Evolutionary conservation across 495 filamentous ascomycete genomes (phyloP), one percentile per base, ranked within the genome.

Genomic region (Aspergillus cristatus): DNA sequence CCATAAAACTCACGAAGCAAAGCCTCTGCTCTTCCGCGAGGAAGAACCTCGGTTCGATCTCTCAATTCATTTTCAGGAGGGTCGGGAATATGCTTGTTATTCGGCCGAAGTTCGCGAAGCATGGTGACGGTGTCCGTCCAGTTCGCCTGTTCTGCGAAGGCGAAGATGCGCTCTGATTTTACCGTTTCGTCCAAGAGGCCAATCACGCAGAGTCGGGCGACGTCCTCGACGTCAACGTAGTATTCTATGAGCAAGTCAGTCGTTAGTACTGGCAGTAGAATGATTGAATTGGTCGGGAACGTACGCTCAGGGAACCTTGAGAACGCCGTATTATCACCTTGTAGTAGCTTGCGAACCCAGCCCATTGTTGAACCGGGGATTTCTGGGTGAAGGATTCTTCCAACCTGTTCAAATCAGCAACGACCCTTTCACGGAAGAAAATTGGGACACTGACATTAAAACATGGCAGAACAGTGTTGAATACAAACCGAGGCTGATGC

Each of bases 401-500:
- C 65, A 15, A 63, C 7, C 50, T 53, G 25, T 15, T 24, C 25
- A 11, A 14, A 24, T 25, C 12, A 34, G 7, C n/a, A 28, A 3
- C 7, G 13, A 18, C 2, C 35, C 68, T 56, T 24, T n/a, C n/a
- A n/a, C n/a, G n/a, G n/a, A n/a, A n/a, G n/a, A n/a, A n/a, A n/a
- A n/a, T n/a, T n/a, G n/a, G n/a, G n/a, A n/a, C n/a, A n/a, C n/a
- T n/a, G 11, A 70, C 46, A 26, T 55, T 60, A 3, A 40, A 35
- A 37, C 53, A 57, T 17, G 76, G 74, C 15, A 78, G 56, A 6
- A 80, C 49, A 2, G 69, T 38, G 24, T 75, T 75, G 41, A 78
- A 60, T 1, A 42, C 55, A 40, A 74, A 79, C 0, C 26, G 12
- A 0, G 71, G 68, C 29, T 68, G 58, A 8, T 74, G 34, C 32